Conservation (phyloP, 2,329 filamentous ascomycete genomes). For the Atkinsonella texensis region DNA sequence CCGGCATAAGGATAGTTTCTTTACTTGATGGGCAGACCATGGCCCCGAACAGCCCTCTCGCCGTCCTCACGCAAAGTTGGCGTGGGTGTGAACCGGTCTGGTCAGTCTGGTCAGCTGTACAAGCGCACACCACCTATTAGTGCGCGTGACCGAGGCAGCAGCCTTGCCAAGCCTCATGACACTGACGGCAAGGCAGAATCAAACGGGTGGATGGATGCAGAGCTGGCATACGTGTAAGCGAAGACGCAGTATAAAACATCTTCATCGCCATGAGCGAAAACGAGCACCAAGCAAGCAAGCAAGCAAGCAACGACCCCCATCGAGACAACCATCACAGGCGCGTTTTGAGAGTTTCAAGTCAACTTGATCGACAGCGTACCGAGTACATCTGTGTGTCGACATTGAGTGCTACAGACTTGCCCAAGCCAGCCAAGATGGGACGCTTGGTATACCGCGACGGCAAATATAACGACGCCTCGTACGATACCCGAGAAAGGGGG, state of each 20-base stretch:
- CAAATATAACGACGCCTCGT: constrained; percentile 15
- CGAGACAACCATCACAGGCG: too few species aligned
- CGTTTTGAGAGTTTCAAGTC: too few species aligned
- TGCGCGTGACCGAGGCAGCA: neutral
- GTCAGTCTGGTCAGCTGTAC: neutral
- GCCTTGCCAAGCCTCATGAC: neutral
- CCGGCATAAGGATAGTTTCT: too few species aligned
- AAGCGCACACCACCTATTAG: neutral
- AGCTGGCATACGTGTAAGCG: neutral
- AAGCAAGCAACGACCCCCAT: too few species aligned
- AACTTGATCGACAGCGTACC: too few species aligned
- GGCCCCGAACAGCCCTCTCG: too few species aligned
- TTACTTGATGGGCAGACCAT: too few species aligned
- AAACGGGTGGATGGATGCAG: neutral
- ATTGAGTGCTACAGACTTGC: neutral
- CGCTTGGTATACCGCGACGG: constrained; percentile 19
- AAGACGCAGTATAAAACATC: too few species aligned
- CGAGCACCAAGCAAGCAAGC: too few species aligned
- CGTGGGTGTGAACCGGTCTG: neutral
- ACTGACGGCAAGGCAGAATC: neutral
- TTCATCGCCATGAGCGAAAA: neutral
- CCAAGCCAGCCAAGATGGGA: neutral
- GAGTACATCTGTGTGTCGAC: too few species aligned
- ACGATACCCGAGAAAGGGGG: constrained; percentile 6
- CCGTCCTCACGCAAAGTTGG: neutral